phyloP scores from a whole-genome alignment of 2,329 filamentous ascomycete species.

The Knoxdaviesia capensis region DNA sequence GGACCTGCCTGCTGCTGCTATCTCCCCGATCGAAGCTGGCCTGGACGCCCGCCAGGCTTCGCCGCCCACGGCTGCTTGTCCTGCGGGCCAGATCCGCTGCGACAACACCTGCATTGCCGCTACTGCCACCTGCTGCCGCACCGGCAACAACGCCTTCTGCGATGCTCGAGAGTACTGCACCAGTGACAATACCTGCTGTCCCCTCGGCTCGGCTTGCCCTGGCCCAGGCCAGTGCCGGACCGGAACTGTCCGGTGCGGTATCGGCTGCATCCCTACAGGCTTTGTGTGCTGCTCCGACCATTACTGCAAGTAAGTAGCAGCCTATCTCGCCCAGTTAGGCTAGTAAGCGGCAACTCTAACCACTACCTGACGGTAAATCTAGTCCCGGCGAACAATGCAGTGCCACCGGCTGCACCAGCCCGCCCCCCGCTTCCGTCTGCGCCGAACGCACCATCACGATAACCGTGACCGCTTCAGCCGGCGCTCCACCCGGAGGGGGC shows the following conservation, averaged over 20 bases:
- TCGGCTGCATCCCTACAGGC: conserved; percentile 1
- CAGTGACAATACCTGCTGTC: conserved; percentile 1
- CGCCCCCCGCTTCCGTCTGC: neutral
- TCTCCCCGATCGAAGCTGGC: too few relatives aligned
- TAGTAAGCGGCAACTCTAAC: neutral
- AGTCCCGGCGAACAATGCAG: neutral
- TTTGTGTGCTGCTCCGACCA: conserved; percentile 2
- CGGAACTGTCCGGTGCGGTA: conserved; percentile 1
- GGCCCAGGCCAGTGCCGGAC: neutral
- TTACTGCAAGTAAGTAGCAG: conserved; percentile 3
- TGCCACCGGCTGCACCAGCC: neutral
- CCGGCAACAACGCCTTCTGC: conserved; percentile 3
- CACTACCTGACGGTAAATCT: neutral
- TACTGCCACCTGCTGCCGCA: conserved; percentile 1
- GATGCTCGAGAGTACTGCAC: conserved; percentile 2
- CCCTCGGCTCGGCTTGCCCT: conserved; percentile 1
- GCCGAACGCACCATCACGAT: neutral
- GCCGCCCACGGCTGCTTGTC: neutral
- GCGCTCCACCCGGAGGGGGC: neutral
- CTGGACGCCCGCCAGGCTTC: too few relatives aligned
- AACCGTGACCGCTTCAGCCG: neutral
- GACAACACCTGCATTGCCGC: conserved; percentile 1
- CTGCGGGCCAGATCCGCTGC: neutral
- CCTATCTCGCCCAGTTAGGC: neutral
- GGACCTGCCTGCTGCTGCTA: too few relatives aligned